Base-by-base conservation (phyloP, 2,329 filamentous ascomycete species). In the Cytospora paraplurivora region DNA sequence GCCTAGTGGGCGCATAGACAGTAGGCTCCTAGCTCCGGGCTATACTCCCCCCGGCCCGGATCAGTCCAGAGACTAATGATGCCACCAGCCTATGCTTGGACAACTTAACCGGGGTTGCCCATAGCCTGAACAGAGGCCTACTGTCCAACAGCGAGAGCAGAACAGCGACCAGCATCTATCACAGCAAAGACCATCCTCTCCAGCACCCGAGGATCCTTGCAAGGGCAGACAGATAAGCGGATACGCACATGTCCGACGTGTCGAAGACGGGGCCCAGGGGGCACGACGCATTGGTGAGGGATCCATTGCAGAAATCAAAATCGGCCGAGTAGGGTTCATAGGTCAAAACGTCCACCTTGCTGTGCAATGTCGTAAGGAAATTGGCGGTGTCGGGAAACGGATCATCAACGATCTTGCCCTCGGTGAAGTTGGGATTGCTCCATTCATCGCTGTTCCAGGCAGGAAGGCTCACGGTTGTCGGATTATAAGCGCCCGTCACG, bases 341-440 rank as follows among this genome's bases (percentile, higher is more conserved):
- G 19, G 87, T 91, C 65, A 97, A 79, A 27, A 96, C 88, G 66
- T 91, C 83, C 69, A 93, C 83, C 67, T 85, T 85, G 54, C 85
- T 83, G 67, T 89, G 84, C 35, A 97, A 81, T 1, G 94, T 97
- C 0, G 91, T 91, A 69, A 84, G 86, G 67, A 85, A 87, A 65
- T 82, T 79, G 8, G 66, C 67, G 11, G 65, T 65, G 27, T 74
- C 68, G 34, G 80, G 76, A 51, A 81, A 77, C 57, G 87, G 85
- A 57, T 88, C 75, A 68, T 89, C 80, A 56, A 86, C 76, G 64
- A 97, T 97, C 81, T 97, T 97, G 72, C 93, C 92, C 66, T 81
- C 78, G 60, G 83, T 87, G 56, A 81, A 73, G 41, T 82, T 84
- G 1, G 80, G 72, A 72, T 95, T 80, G 2, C 69, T 74, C 91